Conservation (phyloP, 345 rosid genomes). For the Brassica rapa region DNA sequence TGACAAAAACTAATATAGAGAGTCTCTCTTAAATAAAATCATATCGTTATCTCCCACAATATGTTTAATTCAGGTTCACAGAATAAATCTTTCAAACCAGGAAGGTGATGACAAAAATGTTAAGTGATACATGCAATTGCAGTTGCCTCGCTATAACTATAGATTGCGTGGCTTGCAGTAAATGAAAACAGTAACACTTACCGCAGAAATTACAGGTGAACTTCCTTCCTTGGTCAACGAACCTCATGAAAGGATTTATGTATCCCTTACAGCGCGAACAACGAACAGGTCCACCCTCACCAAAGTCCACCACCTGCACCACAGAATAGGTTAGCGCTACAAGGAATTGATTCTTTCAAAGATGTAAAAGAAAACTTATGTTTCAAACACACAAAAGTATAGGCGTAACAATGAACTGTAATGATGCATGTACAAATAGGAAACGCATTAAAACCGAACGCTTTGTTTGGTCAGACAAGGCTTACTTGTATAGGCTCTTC, state of each 20-base stretch:
- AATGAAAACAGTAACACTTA: conserved; percentile 40
- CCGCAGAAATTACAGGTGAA: conserved; percentile 89
- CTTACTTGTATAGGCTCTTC: conserved; percentile 95
- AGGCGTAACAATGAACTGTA: conserved; percentile 14
- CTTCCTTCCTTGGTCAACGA: conserved; percentile 84
- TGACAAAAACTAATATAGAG: background rate
- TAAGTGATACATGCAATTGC: background rate
- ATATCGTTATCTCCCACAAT: conserved; percentile 1
- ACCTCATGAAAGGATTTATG: conserved; percentile 91
- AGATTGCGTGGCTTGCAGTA: conserved; percentile 5
- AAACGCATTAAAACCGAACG: background rate
- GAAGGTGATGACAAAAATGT: conserved; percentile 19
- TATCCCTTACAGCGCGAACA: conserved; percentile 96
- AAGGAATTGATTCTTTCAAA: conserved; percentile 3
- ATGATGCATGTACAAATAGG: background rate
- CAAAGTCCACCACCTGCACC: conserved; percentile 83
- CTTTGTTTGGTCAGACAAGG: conserved; percentile 11
- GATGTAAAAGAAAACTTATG: conserved; percentile 8
- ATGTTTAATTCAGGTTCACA: conserved; percentile 14
- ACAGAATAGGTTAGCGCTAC: conserved; percentile 25
- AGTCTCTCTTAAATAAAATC: conserved; percentile 18
- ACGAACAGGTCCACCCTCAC: conserved; percentile 87
- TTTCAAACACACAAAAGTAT: conserved; percentile 11
- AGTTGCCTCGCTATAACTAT: conserved; percentile 1
- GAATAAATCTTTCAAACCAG: conserved; percentile 1